phyloP scores from a whole-genome alignment of 345 rosid genomes.

The Rhizophora mangle region DNA sequence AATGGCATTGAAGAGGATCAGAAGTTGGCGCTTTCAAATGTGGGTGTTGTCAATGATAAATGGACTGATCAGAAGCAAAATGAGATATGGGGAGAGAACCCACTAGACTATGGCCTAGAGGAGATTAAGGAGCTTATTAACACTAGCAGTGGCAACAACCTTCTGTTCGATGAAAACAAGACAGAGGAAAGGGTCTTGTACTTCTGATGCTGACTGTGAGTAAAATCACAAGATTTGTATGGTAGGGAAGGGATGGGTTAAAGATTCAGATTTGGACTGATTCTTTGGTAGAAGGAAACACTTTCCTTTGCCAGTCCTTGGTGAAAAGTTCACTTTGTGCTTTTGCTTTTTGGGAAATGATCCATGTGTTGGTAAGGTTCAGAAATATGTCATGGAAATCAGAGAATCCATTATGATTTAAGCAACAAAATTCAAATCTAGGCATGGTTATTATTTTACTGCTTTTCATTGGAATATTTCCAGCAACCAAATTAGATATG shows the following conservation, averaged over 20 bases:
- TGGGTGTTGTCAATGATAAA: neutral
- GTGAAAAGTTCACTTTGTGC: conserved; percentile 18
- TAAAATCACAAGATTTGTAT: conserved; percentile 30
- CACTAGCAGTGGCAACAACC: conserved; percentile 37
- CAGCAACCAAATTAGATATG: neutral
- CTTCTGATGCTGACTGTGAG: conserved; percentile 40
- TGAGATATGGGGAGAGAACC: conserved; percentile 29
- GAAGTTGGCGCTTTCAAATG: conserved; percentile 13
- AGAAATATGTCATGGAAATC: no score
- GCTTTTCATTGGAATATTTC: neutral
- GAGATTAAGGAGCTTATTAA: conserved; percentile 74
- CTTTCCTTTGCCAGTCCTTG: conserved; percentile 16
- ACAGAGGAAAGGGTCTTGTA: conserved; percentile 46
- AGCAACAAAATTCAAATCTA: neutral
- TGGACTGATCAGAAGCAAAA: conserved; percentile 15
- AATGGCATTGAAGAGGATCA: conserved; percentile 29
- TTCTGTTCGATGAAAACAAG: conserved; percentile 63
- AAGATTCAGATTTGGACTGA: conserved; percentile 24
- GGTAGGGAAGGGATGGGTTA: conserved; percentile 8
- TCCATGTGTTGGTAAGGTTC: neutral
- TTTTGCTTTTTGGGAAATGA: conserved; percentile 23
- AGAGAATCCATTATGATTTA: neutral
- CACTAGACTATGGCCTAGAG: conserved; percentile 61
- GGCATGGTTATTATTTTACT: neutral
- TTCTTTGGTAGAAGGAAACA: neutral